Base-by-base conservation (phyloP, 2,329 filamentous ascomycete species). In the Penicillium palitans region DNA sequence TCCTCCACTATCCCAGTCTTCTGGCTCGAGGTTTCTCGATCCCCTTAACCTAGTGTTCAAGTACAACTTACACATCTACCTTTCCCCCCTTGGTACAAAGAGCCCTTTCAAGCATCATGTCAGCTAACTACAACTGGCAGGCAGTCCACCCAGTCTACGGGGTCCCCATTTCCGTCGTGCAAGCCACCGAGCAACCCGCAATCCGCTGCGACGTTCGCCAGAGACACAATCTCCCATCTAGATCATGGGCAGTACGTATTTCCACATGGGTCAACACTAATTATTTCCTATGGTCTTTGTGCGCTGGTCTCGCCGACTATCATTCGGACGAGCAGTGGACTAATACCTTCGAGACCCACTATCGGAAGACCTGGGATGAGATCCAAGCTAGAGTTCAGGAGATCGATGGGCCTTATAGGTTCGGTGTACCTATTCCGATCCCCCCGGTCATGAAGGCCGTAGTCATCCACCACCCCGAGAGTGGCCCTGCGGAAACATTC, bases 211-310 rank as follows among this genome's bases (percentile, higher is more conserved):
- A 44, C 40, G 13, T 57, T 4, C 27, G 21, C 3, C 40, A 19
- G 17, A 33, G 13, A 4, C 21, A 35, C 13, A 50, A 37, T 3
- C 37, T 47, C 8, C 41, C 41, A 4, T 27, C 31, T n/a, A 44
- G 29, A 19, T 53, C 51, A 19, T 53, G 49, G 49, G 37, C 51
- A 0, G 29, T 53, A 6, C 15, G 10, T 17, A 46, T 55, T 5
- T 48, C 52, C 3, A 51, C 37, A 12, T 57, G 54, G 54, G n/a
- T 46, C n/a, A 57, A 57, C 40, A 52, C 54, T 21, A 45, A 57
- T 40, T 52, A 57, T 40, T 57, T 57, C 29, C 17, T 57, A 15
- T 57, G 54, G 54, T n/a, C 10, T 29, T n/a, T 45, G 8, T 57
- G 39, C 29, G 47, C 47, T 12, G 47, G 39, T 10, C 54, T 45